phyloP scores from a whole-genome alignment of 305 asterid genomes.

The Striga hermonthica region DNA sequence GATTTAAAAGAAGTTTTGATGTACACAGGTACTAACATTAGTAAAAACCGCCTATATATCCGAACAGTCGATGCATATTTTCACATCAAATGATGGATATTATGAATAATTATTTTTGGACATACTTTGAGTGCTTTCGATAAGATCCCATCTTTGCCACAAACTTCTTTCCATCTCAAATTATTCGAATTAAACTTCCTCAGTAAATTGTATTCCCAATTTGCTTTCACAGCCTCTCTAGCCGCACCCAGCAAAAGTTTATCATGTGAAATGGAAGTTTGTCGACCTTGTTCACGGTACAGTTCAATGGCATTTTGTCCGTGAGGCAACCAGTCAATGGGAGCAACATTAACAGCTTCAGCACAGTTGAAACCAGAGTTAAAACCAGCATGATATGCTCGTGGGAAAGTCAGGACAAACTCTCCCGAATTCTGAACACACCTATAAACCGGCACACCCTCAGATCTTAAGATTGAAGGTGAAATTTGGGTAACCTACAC shows the following conservation, averaged over 20 bases:
- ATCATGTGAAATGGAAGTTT: slow-evolving; percentile 81
- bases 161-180: slow-evolving; percentile 73
- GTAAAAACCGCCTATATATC: background rate
- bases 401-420: slow-evolving; percentile 79
- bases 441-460: slow-evolving; percentile 79
- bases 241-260: slow-evolving; percentile 88
- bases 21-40: background rate
- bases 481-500: slow-evolving; percentile 88
- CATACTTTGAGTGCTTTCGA: slow-evolving; percentile 71
- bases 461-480: slow-evolving; percentile 62
- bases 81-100: slow-evolving; percentile 22
- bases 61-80: background rate
- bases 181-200: slow-evolving; percentile 53
- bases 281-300: slow-evolving; percentile 64
- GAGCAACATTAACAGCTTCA: slow-evolving; percentile 92
- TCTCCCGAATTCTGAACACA: slow-evolving; percentile 87
- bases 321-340: slow-evolving; percentile 89
- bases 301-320: slow-evolving; percentile 84
- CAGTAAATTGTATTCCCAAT: slow-evolving; percentile 75
- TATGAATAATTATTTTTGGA: background rate
- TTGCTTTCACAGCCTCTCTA: slow-evolving; percentile 83
- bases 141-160: slow-evolving; percentile 80
- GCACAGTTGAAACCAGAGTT: slow-evolving; percentile 87
- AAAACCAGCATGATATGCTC: slow-evolving; percentile 90
- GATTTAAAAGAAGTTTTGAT: slow-evolving; percentile 3